Conservation (phyloP, 192 early-diverging fungal genomes). For the Geranomyces variabilis region DNA sequence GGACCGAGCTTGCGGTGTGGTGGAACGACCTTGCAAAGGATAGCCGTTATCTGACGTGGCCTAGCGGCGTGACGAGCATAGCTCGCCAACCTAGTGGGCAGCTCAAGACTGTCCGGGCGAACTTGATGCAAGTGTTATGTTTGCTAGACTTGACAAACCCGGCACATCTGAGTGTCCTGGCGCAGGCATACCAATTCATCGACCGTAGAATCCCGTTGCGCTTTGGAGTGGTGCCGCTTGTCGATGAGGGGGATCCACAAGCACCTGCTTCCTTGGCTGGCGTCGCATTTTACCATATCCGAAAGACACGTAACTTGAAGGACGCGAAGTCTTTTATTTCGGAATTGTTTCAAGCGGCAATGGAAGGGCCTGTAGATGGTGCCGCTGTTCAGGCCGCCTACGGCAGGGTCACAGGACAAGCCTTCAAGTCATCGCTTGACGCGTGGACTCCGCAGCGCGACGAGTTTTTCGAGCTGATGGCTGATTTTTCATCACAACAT, state of each 20-base stretch:
- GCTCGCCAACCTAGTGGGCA: slow-evolving; percentile 64
- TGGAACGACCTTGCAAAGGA: slow-evolving; percentile 92
- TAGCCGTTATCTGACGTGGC: slow-evolving; percentile 71
- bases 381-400: background rate
- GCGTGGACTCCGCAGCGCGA: background rate
- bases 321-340: slow-evolving; percentile 11
- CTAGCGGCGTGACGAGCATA: slow-evolving; percentile 60
- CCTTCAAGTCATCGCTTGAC: background rate
- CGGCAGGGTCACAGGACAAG: background rate
- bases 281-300: slow-evolving; percentile 11
- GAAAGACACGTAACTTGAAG: background rate
- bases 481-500: background rate
- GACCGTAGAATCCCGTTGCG: slow-evolving; percentile 78
- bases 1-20: slow-evolving; percentile 78
- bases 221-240: slow-evolving; percentile 80
- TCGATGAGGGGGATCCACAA: slow-evolving; percentile 29
- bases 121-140: slow-evolving; percentile 76
- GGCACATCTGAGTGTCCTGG: slow-evolving; percentile 56
- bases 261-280: slow-evolving; percentile 20
- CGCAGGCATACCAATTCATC: slow-evolving; percentile 66
- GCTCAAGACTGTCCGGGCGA: slow-evolving; percentile 75
- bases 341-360: background rate
- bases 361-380: background rate
- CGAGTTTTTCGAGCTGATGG: background rate
- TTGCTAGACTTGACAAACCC: slow-evolving; percentile 69